A percentile compares a stretch with the other conserved stretches of the same genome.
Conservation (phyloP, 108 stramenopile genomes). For the Discostella pseudostelligera region DNA sequence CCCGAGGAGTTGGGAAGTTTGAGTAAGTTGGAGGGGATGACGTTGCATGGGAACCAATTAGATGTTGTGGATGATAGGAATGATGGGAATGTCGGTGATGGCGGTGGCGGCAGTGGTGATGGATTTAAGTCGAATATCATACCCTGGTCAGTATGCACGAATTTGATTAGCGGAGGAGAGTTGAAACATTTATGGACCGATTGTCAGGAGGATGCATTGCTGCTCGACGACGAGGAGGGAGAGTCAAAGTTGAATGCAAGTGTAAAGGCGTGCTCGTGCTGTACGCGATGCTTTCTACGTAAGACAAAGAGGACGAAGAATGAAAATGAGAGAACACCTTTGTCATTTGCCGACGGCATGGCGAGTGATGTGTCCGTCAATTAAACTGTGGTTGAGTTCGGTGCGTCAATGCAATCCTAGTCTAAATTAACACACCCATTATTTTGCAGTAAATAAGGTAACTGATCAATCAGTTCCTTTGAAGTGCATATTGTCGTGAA, state of each 20-base stretch:
- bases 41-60: conserved; percentile 43
- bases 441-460: too few relatives aligned
- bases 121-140: conserved; percentile 12
- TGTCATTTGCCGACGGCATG: too few relatives aligned
- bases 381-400: too few relatives aligned
- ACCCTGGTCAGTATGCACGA: conserved; percentile 17
- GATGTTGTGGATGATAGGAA: neutral
- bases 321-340: too few relatives aligned
- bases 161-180: conserved; percentile 4
- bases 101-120: neutral
- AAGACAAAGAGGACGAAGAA: neutral
- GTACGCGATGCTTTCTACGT: conserved; percentile 38
- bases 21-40: conserved; percentile 34
- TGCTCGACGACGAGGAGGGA: neutral
- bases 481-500: too few relatives aligned
- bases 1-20: conserved; percentile 20
- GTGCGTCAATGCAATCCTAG: too few relatives aligned
- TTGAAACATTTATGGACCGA: conserved; percentile 43
- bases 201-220: conserved; percentile 30
- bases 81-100: neutral
- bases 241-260: neutral
- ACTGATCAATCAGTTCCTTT: too few relatives aligned
- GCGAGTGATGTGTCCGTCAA: too few relatives aligned
- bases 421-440: too few relatives aligned
- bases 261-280: conserved; percentile 36